A percentile compares a stretch with the other conserved stretches of the same genome.
These are phyloP conservation scores for Penicillium waksmanii DNA, from an alignment of 495 filamentous ascomycete species.

Conservation along the genomic window DNA sequence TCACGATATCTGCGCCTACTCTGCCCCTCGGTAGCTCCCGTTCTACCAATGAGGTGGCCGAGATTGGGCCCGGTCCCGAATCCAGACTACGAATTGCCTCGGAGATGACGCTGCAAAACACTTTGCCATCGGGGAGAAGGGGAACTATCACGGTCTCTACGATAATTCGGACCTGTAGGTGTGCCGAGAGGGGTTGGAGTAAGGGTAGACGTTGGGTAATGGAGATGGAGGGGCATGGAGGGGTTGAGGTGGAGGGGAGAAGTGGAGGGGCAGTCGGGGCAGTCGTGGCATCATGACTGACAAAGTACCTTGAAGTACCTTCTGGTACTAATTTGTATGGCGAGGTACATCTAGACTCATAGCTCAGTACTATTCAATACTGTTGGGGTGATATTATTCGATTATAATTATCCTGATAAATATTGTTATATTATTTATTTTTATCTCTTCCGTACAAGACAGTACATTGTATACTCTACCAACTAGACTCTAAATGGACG, in stretches of 20 bases:
- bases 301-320: neutral
- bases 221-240: conserved; percentile 5
- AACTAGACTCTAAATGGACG: neutral
- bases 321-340: too few relatives aligned
- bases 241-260: neutral
- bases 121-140: conserved; percentile 26
- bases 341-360: neutral
- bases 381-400: too few relatives aligned
- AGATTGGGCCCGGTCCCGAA: conserved; percentile 26
- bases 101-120: conserved; percentile 36
- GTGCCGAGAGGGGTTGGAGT: conserved; percentile 9
- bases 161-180: conserved; percentile 11
- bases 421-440: neutral
- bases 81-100: conserved; percentile 22
- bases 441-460: too few relatives aligned
- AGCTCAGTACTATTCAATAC: too few relatives aligned
- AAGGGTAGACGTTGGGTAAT: neutral
- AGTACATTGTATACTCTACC: too few relatives aligned
- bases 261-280: neutral
- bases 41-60: conserved; percentile 37
- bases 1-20: conserved; percentile 42
- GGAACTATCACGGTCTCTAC: conserved; percentile 5
- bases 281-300: neutral
- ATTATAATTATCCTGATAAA: neutral
- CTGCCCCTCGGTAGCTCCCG: conserved; percentile 41